Evolutionary conservation across 257 asterid genomes (phyloP).

Genomic region (Gentiana macrophylla): DNA sequence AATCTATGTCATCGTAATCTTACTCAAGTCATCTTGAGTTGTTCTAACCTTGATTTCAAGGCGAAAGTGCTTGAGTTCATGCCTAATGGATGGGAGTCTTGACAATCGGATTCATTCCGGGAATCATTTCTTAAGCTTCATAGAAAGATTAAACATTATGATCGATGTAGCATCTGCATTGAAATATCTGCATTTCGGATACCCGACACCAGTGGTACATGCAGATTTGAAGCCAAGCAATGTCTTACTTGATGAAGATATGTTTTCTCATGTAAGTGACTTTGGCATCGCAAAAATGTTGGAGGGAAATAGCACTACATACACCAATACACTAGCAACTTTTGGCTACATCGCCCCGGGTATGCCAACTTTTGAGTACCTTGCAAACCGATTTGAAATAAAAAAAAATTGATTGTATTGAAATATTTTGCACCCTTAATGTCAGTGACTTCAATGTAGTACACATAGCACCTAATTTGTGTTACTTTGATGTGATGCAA

Average conservation of each 20-base stretch:
- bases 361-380: background rate
- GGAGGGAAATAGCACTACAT: background rate
- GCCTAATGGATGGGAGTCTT: constrained; percentile 1
- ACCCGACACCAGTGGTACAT: background rate
- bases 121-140: background rate
- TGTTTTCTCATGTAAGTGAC: background rate
- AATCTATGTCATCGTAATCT: background rate
- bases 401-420: background rate
- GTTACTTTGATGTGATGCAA: background rate
- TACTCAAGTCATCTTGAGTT: background rate
- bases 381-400: background rate
- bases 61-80: background rate
- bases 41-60: background rate
- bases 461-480: background rate
- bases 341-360: background rate
- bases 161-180: background rate
- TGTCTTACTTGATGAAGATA: constrained; percentile 2
- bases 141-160: too few relatives aligned
- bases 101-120: background rate
- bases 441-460: too few relatives aligned
- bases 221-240: too few relatives aligned
- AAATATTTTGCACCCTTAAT: background rate
- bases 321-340: background rate
- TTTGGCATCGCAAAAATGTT: background rate
- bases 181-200: constrained; percentile 4